Evolutionary conservation across 2,329 filamentous ascomycete genomes (phyloP), one percentile per base, ranked within the genome.

Genomic region (Sclerotinia trifoliorum): DNA sequence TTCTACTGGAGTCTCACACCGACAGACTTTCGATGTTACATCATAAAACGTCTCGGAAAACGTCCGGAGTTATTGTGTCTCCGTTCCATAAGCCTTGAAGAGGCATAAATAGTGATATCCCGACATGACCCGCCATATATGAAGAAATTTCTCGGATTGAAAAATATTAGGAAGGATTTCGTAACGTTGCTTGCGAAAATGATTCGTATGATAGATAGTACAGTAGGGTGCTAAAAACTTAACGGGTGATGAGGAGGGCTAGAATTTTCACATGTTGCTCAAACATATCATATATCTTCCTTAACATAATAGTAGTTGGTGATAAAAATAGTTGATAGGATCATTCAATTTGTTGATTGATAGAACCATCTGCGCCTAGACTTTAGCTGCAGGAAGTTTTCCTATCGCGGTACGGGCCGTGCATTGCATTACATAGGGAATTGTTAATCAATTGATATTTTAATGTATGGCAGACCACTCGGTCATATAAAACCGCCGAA

Each of bases 341-440:
- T 15, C 46, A 48, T 49, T 35, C 29, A 24, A 49, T 48, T 61
- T 24, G 11, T 39, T 35, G 29, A 35, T 51, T 51, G 29, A 51
- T 39, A 51, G n/a, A 26, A 52, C 24, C 13, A 39, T 39, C 46
- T 51, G 60, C 29, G 60, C 60, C 60, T 15, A 39, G 60, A 51
- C 46, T 51, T 63, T 51, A 51, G 46, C 60, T 63, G 46, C 60
- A 63, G 60, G 29, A 51, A 39, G 60, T 42, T 63, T 57, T 63
- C 60, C 60, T 63, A 63, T 63, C 46, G 46, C 60, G 60, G 60
- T 42, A 63, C 60, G 60, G 60, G 60, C 60, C 60, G 60, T 63
- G 60, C 60, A 63, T 63, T 63, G 46, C 60, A 62, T 62, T 49
- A 21, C 60, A 51, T 26, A 39, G 7, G n/a, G 46, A 39, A 63